phyloP scores from a whole-genome alignment of 768 basidiomycete genomes.

The Symmetrospora coprosmae region DNA sequence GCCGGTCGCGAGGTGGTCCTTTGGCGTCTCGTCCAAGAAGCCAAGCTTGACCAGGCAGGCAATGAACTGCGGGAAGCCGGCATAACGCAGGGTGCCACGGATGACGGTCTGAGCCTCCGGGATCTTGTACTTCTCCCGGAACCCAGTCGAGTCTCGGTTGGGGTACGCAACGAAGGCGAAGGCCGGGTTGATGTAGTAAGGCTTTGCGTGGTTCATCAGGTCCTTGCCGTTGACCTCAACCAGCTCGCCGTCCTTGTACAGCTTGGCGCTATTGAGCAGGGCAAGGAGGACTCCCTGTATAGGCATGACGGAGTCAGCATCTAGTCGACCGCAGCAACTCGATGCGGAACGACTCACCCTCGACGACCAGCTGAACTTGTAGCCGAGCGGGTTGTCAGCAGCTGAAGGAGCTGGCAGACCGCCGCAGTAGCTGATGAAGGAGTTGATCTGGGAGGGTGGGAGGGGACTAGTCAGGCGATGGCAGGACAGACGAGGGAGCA shows the following conservation, averaged over 20 bases:
- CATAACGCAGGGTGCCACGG: constrained; percentile 84
- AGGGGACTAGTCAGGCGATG: too few species aligned
- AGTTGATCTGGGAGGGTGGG: constrained; percentile 49
- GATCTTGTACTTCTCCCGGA: constrained; percentile 80
- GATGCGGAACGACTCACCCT: background rate
- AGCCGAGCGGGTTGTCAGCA: constrained; percentile 86
- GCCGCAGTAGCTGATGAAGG: constrained; percentile 89
- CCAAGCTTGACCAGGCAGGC: constrained; percentile 71
- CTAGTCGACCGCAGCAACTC: background rate
- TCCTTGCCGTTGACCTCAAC: constrained; percentile 59
- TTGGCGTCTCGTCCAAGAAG: constrained; percentile 60
- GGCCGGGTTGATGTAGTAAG: constrained; percentile 88
- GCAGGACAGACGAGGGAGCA: constrained; percentile 22
- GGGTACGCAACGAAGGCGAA: constrained; percentile 95
- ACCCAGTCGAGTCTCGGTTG: constrained; percentile 82
- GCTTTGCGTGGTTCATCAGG: constrained; percentile 77
- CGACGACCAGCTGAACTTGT: constrained; percentile 99
- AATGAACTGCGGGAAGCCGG: constrained; percentile 93
- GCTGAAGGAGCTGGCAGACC: constrained; percentile 86
- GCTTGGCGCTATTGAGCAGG: constrained; percentile 75
- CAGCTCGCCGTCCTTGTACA: constrained; percentile 52
- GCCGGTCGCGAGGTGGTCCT: constrained; percentile 53
- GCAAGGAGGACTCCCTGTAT: constrained; percentile 90
- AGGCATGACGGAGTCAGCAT: constrained; percentile 50
- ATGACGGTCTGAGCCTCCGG: constrained; percentile 85